Base-by-base conservation (phyloP, 1,284 basidiomycete species). In the Tilletiopsis washingtonensis region DNA sequence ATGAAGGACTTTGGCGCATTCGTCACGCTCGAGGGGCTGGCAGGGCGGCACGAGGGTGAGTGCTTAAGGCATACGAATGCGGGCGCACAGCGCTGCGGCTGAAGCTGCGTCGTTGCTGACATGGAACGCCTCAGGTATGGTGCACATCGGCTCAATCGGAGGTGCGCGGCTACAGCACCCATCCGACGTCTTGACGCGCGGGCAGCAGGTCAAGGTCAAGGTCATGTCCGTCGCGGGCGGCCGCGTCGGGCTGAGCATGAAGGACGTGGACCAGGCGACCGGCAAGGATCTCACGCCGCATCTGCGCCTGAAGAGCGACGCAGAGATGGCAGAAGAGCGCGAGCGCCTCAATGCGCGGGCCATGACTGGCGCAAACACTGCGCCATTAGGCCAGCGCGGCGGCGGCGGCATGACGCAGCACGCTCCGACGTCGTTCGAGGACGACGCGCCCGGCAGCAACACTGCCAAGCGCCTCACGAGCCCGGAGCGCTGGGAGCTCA, bases 401-500 rank as follows among this genome's bases (percentile, higher is more conserved):
- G 38, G 50, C 9, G 49, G 53, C 17, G 6, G 43, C 9, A n/a
- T n/a, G n/a, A n/a, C n/a, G n/a, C n/a, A n/a, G n/a, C 24, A 37
- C 14, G 46, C 24, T 17, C 54, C 54, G 11, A 25, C 44, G 5
- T 37, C 36, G 17, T 15, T 41, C 14, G 45, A 48, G 12, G 44
- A 64, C 14, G 61, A 63, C 48, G 58, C 59, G 34, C 53, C 62
- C 12, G 57, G 61, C 4, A 61, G 65, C 11, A 54, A 56, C 40
- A 59, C 61, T 15, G 88, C 89, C 1, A 93, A 93, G 72, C 82
- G 94, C 15, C 77, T 98, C 49, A 93, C 93, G 1, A 91, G 88
- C 23, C 94, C 94, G 0, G 94, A 99, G 74, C 82, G 94, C 20
- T 99, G 93, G 89, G 94, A 99, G 77, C 88, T 98, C 74, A 96